Conservation (phyloP, 192 early-diverging fungal genomes). For the Linnemannia schmuckeri region DNA sequence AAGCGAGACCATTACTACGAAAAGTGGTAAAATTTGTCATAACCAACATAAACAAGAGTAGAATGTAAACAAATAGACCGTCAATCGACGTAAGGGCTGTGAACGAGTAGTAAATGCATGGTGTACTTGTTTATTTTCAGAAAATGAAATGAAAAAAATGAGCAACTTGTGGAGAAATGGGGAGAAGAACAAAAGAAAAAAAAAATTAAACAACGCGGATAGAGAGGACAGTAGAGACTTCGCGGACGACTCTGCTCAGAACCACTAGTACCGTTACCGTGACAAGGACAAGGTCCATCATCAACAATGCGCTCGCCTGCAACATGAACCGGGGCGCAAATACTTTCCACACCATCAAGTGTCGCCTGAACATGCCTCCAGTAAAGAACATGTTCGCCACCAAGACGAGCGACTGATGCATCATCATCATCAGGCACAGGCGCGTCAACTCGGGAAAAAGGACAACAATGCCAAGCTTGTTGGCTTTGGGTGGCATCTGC, state of each 20-base stretch:
- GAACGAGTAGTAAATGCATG: neutral
- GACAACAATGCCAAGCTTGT: constrained; percentile 54
- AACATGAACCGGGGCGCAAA: constrained; percentile 94
- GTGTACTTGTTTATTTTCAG: neutral
- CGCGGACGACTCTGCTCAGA: constrained; percentile 34
- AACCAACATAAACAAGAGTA: neutral
- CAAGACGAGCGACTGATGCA: constrained; percentile 61
- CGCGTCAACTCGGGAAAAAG: constrained; percentile 58
- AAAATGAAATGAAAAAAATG: constrained; percentile 4
- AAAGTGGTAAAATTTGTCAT: neutral
- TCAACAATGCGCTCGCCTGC: constrained; percentile 46
- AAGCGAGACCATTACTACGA: neutral
- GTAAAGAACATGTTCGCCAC: constrained; percentile 68
- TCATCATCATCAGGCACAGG: constrained; percentile 61
- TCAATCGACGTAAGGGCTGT: neutral
- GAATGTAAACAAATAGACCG: neutral
- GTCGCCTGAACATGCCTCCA: constrained; percentile 78
- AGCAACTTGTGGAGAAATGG: neutral
- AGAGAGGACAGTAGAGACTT: constrained; percentile 19
- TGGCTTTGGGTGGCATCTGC: constrained; percentile 60
- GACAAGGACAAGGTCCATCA: constrained; percentile 44
- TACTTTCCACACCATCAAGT: constrained; percentile 98
- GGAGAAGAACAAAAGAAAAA: neutral
- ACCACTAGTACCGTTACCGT: constrained; percentile 30
- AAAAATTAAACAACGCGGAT: constrained; percentile 36